Evolutionary conservation across 202 grass and related monocot genomes (phyloP), one percentile per base, ranked within the genome.

Genomic region (Panicum hallii): DNA sequence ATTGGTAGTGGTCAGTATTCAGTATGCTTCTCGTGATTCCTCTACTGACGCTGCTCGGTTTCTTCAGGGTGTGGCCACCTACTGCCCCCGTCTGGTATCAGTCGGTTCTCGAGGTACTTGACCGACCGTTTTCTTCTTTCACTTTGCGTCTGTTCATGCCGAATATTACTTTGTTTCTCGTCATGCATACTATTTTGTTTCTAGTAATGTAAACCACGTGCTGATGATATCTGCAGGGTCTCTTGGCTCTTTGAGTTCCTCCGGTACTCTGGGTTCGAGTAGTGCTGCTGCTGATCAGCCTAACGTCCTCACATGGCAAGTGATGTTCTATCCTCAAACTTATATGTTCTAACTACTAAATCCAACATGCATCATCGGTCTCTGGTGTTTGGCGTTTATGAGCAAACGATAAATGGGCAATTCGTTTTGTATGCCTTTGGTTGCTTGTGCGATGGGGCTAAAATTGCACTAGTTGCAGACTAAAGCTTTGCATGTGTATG

Each of bases 61-160:
- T 99, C 47, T 67, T 71, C 91, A 96, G 97, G 93, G 97, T 22
- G 62, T 87, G 2, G 75, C 78, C 16, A 96, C 93, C 47, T 96
- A 96, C 75, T 91, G 84, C 82, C 97, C 97, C 65, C 88, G 97
- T 50, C 40, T 99, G 87, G 79, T 99, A 45, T 96, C 97, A 3
- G 80, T 96, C 7, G 91, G 91, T 44, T 88, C 82, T 80, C 91
- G 91, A 88, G 93, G 97, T 99, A 85, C 84, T 83, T 52, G 71
- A n/a, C 13, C 41, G 16, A 0, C 49, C 45, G 16, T 48, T 4
- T 52, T 72, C 5, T 17, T 70, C 54, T 50, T 49, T 41, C 34
- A 22, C 0, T 88, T 56, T 17, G 26, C 17, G 7, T n/a, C 8
- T 46, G 69, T 6, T 17, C 46, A 10, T 80, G 15, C 11, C 67